Base-by-base conservation (phyloP, 306 rosid genomes). In the Begonia peltatifolia region DNA sequence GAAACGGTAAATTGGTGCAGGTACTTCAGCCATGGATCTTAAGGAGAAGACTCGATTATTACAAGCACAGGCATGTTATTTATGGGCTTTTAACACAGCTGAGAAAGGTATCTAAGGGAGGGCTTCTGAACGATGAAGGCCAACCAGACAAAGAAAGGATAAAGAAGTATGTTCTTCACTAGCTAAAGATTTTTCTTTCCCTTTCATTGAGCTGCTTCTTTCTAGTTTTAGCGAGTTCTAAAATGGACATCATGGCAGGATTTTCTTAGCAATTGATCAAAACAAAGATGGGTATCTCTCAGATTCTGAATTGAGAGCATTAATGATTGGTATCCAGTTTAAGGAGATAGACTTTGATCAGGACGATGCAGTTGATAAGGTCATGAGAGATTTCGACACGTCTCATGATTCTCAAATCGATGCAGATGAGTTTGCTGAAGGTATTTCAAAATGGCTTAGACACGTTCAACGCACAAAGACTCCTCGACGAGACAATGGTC, bases 11-110 rank as follows among this genome's bases (percentile, higher is more conserved):
- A 15, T 12, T 53, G 54, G 15, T 73, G 79, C 84, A 92, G 99
- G 77, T 92, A 52, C 71, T 74, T 68, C 99, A 92, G 69, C 99
- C 96, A 46, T 83, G 93, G 94, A 83, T 81, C 68, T 96, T 86
- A 68, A 79, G 41, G 57, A 73, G 99, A 65, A 81, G 79, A 55
- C 53, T 92, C 62, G 69, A 46, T 6, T 86, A 71, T 73, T 82
- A 76, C 46, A 81, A 63, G 59, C 94, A 74, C 70, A 92, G 73
- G 54, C 94, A 75, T 67, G 81, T 83, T 55, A 86, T 85, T 52
- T 77, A 83, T 47, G 94, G 87, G 60, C 55, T 92, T 58, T 52
- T 86, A 56, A 74, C 2, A 64, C 74, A 81, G 77, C 59, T 92
- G 12, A 83, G 67, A 76, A 41, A 64, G 68, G 79, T 13, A 20